These are phyloP conservation scores for Fusarium sp. DNA, from an alignment of 2,329 filamentous ascomycete species.

Conservation along the genomic window DNA sequence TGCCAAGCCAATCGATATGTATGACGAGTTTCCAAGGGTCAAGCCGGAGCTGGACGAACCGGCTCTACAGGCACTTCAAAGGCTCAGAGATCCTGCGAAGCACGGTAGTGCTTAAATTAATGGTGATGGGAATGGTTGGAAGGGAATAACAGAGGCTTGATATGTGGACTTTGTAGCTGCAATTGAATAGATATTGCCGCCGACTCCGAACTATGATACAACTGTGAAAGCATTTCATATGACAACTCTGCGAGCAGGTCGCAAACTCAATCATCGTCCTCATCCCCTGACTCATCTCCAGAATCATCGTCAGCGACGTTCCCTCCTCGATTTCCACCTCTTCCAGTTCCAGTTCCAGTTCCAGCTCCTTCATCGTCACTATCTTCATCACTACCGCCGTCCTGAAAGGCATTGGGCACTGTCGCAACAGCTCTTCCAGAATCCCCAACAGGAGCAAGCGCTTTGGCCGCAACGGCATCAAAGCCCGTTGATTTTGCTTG, in stretches of 20 bases:
- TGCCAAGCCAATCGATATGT: no score
- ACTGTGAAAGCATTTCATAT: background rate
- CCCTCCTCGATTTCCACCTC: background rate
- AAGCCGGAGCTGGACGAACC: no score
- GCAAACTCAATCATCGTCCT: background rate
- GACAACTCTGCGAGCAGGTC: rapidly evolving
- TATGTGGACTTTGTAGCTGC: no score
- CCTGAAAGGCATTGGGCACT: background rate
- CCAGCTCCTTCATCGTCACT: background rate
- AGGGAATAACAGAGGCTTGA: no score
- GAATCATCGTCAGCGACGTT: background rate
- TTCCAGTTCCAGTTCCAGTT: background rate
- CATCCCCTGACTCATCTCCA: background rate
- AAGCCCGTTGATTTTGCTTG: conserved; percentile 1
- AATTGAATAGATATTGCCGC: no score
- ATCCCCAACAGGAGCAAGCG: background rate
- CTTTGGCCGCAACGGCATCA: conserved; percentile 2
- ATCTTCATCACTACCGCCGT: background rate
- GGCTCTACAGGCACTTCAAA: no score
- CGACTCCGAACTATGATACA: background rate
- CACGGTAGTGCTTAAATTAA: no score
- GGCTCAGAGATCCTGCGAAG: no score
- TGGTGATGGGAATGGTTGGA: no score
- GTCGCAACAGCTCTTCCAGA: conserved; percentile 8
- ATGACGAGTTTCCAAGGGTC: no score